A percentile compares a stretch with the other conserved stretches of the same genome.
These are phyloP conservation scores for Quercus variabilis DNA, from an alignment of 306 rosid genomes.

Conservation along the genomic window DNA sequence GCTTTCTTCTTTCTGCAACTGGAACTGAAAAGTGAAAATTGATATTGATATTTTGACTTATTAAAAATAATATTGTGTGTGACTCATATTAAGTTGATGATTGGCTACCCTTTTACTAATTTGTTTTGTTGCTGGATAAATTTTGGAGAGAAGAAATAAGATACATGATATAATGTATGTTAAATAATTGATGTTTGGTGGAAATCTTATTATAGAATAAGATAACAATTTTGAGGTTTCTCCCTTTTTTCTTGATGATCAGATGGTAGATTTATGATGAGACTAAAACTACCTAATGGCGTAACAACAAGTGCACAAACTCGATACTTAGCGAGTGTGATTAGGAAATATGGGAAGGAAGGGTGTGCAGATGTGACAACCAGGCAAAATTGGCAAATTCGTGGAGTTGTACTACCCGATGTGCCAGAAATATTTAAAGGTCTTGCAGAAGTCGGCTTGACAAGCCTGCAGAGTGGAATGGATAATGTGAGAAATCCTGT, in stretches of 20 bases:
- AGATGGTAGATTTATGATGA: conserved; percentile 99
- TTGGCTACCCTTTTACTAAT: background rate
- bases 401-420: conserved; percentile 80
- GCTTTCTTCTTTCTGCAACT: background rate
- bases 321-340: conserved; percentile 71
- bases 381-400: conserved; percentile 92
- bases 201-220: background rate
- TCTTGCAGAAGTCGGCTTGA: conserved; percentile 74
- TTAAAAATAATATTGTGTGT: background rate
- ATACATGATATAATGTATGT: background rate
- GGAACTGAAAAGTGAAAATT: background rate
- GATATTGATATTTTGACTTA: background rate
- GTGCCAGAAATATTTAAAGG: conserved; percentile 88
- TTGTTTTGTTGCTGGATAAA: background rate
- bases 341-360: conserved; percentile 76
- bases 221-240: background rate
- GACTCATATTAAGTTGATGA: background rate
- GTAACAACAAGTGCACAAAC: conserved; percentile 88
- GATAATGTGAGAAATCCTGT: conserved; percentile 98
- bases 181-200: background rate
- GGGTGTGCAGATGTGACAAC: conserved; percentile 98
- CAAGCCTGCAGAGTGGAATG: conserved; percentile 97
- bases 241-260: conserved; percentile 4
- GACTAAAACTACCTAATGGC: conserved; percentile 93
- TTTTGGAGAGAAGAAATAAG: background rate